Evolutionary conservation across 306 rosid genomes (phyloP), one percentile per base, ranked within the genome.

Genomic region (Dryas octopetala): DNA sequence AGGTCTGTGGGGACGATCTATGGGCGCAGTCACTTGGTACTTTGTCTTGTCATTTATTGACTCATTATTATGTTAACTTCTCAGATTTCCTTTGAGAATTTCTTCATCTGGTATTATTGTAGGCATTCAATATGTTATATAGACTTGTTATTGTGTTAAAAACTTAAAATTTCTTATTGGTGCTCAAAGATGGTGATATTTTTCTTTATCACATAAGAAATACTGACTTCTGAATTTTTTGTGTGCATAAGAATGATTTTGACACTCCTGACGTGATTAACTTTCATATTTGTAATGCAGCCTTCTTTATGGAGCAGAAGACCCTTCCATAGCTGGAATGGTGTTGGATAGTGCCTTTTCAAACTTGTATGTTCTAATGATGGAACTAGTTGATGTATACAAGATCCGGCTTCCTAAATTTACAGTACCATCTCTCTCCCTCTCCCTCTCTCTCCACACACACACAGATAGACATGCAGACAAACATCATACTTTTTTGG

Each of bases 261-360:
- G 50, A 32, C 63, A 40, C 62, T 69, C 68, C 23, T 46, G 14
- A 47, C 62, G 38, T 76, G 68, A n/a, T 45, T 77, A 64, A 74
- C 55, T 26, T 49, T 60, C 78, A 69, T 66, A 68, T 58, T 75
- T 75, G 38, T 70, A 23, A 71, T 86, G 87, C 85, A 95, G 99
- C 90, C 91, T 95, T 80, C 96, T 95, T 70, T 92, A 92, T 88
- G 99, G 99, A 81, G 99, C 99, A 44, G 98, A 92, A 89, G 97
- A 95, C 84, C 88, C 96, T 80, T 92, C 97, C 76, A 77, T 95
- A 72, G 86, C 96, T 76, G 99, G 99, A 85, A 90, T 92, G 97
- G 99, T 92, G 84, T 83, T 95, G 86, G 99, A 95, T 79, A 95
- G 99, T 83, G 99, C 97, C 87, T 95, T 95, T 83, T 92, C 99